Conservation (phyloP, 192 early-diverging fungal genomes). For the Linnemannia zychae region DNA sequence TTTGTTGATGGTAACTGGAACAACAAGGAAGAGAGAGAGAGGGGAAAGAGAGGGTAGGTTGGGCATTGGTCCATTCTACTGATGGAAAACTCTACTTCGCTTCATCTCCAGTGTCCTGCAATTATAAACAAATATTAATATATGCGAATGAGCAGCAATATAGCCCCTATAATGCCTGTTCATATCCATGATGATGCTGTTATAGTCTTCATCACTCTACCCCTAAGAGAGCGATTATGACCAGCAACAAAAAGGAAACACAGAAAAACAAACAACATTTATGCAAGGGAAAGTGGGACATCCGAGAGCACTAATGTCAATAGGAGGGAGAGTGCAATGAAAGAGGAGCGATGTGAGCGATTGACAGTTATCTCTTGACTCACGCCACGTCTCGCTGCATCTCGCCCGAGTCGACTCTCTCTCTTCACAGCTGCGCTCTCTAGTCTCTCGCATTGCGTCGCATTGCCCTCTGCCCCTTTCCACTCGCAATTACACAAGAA, state of each 20-base stretch:
- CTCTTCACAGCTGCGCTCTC: neutral
- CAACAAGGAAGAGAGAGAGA: neutral
- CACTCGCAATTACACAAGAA: neutral
- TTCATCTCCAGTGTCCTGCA: neutral
- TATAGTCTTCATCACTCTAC: too few species aligned
- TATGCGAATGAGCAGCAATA: neutral
- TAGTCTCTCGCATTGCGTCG: neutral
- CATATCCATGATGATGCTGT: neutral
- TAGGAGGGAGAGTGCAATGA: neutral
- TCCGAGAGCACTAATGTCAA: neutral
- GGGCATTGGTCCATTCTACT: neutral
- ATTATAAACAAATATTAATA: neutral
- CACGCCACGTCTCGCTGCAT: too few species aligned
- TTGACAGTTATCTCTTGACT: neutral
- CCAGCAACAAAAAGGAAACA: neutral
- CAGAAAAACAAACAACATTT: neutral
- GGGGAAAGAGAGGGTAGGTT: neutral
- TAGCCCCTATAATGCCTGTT: neutral
- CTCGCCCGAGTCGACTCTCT: too few species aligned
- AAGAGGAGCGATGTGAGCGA: neutral
- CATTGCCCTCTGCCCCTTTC: neutral
- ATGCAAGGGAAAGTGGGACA: conserved; percentile 8
- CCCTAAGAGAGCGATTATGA: neutral
- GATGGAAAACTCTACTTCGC: too few species aligned
- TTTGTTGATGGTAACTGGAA: neutral